These are phyloP conservation scores for Colletotrichum kahawae DNA, from an alignment of 2,329 filamentous ascomycete genomes.

Conservation along the genomic window DNA sequence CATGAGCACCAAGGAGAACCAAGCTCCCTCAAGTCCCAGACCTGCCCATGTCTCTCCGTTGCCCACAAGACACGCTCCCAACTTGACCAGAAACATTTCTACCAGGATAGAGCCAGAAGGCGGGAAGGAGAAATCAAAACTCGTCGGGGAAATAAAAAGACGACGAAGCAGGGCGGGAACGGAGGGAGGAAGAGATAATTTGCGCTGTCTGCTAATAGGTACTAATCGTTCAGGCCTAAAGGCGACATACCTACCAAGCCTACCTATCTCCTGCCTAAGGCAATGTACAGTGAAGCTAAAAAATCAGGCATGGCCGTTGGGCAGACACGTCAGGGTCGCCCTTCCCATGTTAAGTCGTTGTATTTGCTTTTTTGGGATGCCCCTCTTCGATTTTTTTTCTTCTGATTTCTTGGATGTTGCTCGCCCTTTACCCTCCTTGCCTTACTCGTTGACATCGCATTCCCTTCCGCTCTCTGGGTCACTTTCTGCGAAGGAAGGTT, in stretches of 20 bases:
- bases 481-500: not conserved
- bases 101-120: conserved; percentile 11
- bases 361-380: not conserved
- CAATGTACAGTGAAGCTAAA: not conserved
- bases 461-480: not conserved
- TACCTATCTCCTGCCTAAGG: not conserved
- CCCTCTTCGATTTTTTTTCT: not conserved
- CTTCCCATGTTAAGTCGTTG: not conserved
- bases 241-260: not conserved
- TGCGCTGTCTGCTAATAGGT: not conserved
- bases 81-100: conserved; percentile 16
- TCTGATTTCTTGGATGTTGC: not conserved
- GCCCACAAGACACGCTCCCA: not conserved
- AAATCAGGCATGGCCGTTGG: not conserved
- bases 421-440: not conserved
- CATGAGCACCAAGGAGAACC: conserved; percentile 2
- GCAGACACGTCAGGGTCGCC: not conserved
- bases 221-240: not conserved
- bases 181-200: not conserved
- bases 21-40: not conserved
- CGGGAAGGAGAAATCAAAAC: not conserved
- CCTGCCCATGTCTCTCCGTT: conserved; percentile 9
- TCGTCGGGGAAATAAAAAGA: not conserved
- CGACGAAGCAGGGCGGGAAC: not conserved
- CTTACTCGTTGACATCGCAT: conserved; percentile 4